Evolutionary conservation across 1,284 basidiomycete species (phyloP), one percentile per base, ranked within the genome.

Genomic region (Cutaneotrichosporon cavernicola): DNA sequence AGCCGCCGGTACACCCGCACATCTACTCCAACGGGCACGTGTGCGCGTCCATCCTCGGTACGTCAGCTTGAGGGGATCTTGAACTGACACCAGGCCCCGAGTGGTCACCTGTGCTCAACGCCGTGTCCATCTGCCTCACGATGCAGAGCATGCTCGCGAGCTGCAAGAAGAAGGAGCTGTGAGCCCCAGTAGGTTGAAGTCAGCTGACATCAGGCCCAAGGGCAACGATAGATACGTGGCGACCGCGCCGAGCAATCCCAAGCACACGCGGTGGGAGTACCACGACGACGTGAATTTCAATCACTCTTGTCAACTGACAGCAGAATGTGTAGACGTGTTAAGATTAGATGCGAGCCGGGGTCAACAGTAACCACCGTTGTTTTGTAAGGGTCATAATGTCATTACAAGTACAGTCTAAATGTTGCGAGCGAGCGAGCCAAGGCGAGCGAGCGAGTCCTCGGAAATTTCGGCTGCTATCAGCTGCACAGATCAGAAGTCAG

Each of bases 141-240:
- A 77, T 82, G 73, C 81, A 82, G 65, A 76, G 73, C 10, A 82
- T 82, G 81, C 69, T 82, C 5, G 81, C 81, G 4, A 79, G 76
- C 1, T 77, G 76, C 65, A 80, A 76, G 70, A 79, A 78, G 70
- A 76, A 75, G 60, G 73, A 74, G 58, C 65, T 72, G 79, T 80
- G 47, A 65, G 78, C 58, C 26, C 52, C 43, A 26, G 26, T 11
- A 5, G 22, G 46, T 49, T 34, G 22, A 7, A 22, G 22, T 32
- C 21, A 30, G 40, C 62, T 64, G 32, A 66, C 60, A 16, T 4
- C 61, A 81, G 79, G 55, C 79, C 78, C 0, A 67, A 76, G 64
- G 78, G 78, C 1, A 79, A 81, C 61, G 78, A 81, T 58, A 56
- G 73, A 56, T 81, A 81, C 56, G 79, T 81, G 4, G 66, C 72